Conservation (phyloP, 768 basidiomycete genomes). For the Termitomyces sp. region DNA sequence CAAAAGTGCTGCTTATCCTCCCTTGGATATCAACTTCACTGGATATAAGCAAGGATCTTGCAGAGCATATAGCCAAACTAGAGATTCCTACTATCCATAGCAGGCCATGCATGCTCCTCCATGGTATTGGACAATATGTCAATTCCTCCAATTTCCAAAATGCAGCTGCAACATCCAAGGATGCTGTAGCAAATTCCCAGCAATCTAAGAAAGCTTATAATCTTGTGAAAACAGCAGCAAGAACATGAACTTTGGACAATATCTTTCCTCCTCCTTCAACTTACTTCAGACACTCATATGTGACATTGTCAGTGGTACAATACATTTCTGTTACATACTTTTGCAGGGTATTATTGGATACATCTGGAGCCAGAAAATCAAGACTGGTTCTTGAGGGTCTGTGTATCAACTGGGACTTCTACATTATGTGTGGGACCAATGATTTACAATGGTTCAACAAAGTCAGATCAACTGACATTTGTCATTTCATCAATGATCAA, state of each 20-base stretch:
- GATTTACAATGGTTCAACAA: neutral
- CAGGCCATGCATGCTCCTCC: neutral
- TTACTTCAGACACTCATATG: neutral
- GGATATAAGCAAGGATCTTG: neutral
- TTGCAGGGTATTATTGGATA: neutral
- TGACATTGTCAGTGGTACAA: neutral
- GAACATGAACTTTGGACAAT: neutral
- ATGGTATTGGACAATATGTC: neutral
- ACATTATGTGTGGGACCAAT: neutral
- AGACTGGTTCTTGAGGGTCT: conserved; percentile 1
- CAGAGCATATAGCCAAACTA: neutral
- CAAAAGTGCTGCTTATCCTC: neutral
- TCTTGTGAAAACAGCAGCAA: neutral
- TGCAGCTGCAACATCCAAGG: neutral
- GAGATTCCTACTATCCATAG: conserved; percentile 46
- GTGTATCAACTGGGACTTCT: neutral
- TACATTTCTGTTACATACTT: neutral
- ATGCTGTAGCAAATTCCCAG: neutral
- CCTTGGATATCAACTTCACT: neutral
- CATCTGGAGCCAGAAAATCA: neutral
- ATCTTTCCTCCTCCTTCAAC: neutral
- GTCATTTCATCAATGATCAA: neutral
- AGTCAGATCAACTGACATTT: neutral
- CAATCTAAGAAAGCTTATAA: neutral
- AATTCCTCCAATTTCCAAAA: neutral